Evolutionary conservation across 208 protist species (phyloP).

Genomic region (Crithidia brevicula): DNA sequence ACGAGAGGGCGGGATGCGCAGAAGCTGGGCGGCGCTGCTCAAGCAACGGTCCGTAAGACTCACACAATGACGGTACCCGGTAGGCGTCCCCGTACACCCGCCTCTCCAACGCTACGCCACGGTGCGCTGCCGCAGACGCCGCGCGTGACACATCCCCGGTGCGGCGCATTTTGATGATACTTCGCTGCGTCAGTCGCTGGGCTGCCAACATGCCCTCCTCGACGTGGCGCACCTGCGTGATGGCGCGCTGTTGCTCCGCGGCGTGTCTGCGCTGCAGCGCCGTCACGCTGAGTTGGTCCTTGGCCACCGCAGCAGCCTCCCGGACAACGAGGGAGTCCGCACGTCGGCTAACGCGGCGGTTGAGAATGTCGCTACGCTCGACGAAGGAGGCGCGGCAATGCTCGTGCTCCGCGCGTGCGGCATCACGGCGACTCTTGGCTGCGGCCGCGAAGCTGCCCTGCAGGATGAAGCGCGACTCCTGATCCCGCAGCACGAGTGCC

Average conservation of each 20-base stretch:
- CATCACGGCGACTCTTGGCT: slow-evolving; percentile 25
- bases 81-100: slow-evolving; percentile 53
- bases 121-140: slow-evolving; percentile 28
- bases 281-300: slow-evolving; percentile 21
- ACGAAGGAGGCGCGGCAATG: slow-evolving; percentile 5
- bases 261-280: slow-evolving; percentile 16
- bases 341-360: slow-evolving; percentile 26
- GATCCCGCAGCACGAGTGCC: slow-evolving; percentile 32
- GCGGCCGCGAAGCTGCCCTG: slow-evolving; percentile 45
- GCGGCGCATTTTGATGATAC: slow-evolving; percentile 37
- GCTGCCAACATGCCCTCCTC: slow-evolving; percentile 63
- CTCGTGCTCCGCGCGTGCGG: slow-evolving; percentile 11
- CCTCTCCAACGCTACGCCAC: slow-evolving; percentile 59
- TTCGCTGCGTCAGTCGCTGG: slow-evolving; percentile 45
- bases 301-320: slow-evolving; percentile 15
- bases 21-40: slow-evolving; percentile 5
- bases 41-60: slow-evolving; percentile 55
- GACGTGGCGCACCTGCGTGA: slow-evolving; percentile 45
- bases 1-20: slow-evolving; percentile 1
- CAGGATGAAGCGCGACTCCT: slow-evolving; percentile 39
- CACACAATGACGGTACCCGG: slow-evolving; percentile 60
- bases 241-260: slow-evolving; percentile 10
- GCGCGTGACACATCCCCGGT: slow-evolving; percentile 25
- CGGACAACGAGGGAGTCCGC: slow-evolving; percentile 13
- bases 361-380: slow-evolving; percentile 8